Percentiles rank a stretch among this genome's conserved stretches.
phyloP scores from a whole-genome alignment of 768 basidiomycete genomes.

The Kwoniella mangroviensis region DNA sequence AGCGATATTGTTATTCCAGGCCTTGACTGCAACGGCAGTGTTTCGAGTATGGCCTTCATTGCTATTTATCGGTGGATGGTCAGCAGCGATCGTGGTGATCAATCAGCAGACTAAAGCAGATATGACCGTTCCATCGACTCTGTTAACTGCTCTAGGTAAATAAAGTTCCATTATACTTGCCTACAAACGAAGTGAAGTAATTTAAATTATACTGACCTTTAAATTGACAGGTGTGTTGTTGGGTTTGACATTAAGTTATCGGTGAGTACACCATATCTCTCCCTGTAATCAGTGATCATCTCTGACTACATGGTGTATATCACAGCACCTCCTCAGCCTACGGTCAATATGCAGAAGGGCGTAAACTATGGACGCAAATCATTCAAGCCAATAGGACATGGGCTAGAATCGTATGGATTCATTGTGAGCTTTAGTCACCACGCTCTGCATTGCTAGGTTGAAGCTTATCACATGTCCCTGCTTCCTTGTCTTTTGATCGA shows the following conservation, averaged over 20 bases:
- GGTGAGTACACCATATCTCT: slow-evolving; percentile 19
- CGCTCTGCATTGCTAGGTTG: no score
- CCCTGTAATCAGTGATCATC: background rate
- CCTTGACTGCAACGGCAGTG: slow-evolving; percentile 41
- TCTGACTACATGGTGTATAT: background rate
- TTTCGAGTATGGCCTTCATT: slow-evolving; percentile 47
- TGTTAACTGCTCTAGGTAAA: slow-evolving; percentile 50
- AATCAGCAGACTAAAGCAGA: slow-evolving; percentile 42
- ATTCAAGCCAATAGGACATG: slow-evolving; percentile 47
- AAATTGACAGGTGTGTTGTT: slow-evolving; percentile 46
- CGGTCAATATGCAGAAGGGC: slow-evolving; percentile 52
- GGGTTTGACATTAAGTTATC: slow-evolving; percentile 51
- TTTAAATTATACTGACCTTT: no score
- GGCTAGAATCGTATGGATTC: slow-evolving; percentile 55
- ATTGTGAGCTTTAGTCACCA: slow-evolving; percentile 30
- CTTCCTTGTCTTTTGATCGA: no score
- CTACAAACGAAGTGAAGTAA: background rate
- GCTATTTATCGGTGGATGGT: slow-evolving; percentile 47
- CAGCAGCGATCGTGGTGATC: slow-evolving; percentile 37
- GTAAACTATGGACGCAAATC: slow-evolving; percentile 54
- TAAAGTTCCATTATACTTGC: background rate
- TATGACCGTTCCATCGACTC: slow-evolving; percentile 44
- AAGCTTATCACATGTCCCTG: no score
- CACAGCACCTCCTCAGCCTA: slow-evolving; percentile 50
- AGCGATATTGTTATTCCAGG: slow-evolving; percentile 26